phyloP scores from a whole-genome alignment of 148 eudicot species.

The Agrostemma githago region DNA sequence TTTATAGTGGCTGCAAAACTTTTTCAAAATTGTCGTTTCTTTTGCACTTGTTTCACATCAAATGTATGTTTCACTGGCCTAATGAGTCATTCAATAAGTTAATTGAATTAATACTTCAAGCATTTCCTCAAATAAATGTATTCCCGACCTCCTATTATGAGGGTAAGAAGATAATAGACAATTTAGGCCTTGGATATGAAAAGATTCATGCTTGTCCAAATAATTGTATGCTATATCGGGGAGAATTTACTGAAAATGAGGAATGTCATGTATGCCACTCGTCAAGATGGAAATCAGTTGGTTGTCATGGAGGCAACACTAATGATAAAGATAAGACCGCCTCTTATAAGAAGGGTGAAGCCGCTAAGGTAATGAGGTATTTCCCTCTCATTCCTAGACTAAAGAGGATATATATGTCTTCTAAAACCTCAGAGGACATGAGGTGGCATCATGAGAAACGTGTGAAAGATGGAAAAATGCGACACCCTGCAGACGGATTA shows the following conservation, averaged over 20 bases:
- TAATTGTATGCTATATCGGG: neutral
- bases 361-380: neutral
- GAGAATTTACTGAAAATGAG: neutral
- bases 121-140: too few relatives aligned
- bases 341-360: neutral
- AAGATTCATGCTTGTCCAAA: constrained; percentile 10
- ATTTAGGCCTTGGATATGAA: constrained; percentile 5
- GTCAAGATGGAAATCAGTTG: constrained; percentile 1
- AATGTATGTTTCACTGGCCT: too few relatives aligned
- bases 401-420: too few relatives aligned
- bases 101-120: too few relatives aligned
- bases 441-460: too few relatives aligned
- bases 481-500: too few relatives aligned
- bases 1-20: too few relatives aligned
- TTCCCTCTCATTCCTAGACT: too few relatives aligned
- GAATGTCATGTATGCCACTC: neutral
- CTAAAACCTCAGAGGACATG: too few relatives aligned
- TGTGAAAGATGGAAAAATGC: too few relatives aligned
- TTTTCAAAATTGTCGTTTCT: too few relatives aligned
- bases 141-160: neutral
- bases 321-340: neutral
- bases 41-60: neutral
- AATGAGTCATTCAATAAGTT: too few relatives aligned
- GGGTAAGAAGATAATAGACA: neutral
- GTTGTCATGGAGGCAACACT: neutral